Evolutionary conservation across 2,329 filamentous ascomycete genomes (phyloP).

Genomic region (Didymella keratinophila): DNA sequence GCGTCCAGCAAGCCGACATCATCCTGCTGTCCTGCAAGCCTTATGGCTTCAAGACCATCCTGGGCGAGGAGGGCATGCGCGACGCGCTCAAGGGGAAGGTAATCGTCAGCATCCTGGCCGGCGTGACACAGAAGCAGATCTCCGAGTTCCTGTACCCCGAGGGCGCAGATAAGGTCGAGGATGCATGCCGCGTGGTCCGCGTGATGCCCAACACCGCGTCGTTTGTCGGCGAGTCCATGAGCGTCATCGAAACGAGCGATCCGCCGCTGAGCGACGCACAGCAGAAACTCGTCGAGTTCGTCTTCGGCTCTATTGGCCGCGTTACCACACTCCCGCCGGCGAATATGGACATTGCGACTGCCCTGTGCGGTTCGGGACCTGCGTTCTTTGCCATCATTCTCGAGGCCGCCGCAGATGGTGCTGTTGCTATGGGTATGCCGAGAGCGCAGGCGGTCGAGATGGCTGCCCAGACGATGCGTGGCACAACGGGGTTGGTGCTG

Average conservation of each 20-base stretch:
- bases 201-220: constrained; percentile 88
- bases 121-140: constrained; percentile 75
- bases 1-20: constrained; percentile 73
- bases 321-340: constrained; percentile 71
- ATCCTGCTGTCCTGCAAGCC: constrained; percentile 84
- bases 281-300: constrained; percentile 71
- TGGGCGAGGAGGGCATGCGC: constrained; percentile 72
- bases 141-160: constrained; percentile 67
- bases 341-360: constrained; percentile 76
- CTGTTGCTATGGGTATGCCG: constrained; percentile 79
- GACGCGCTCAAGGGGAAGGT: constrained; percentile 80
- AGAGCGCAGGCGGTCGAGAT: constrained; percentile 76
- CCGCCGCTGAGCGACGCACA: constrained; percentile 65
- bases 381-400: constrained; percentile 79
- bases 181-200: constrained; percentile 71
- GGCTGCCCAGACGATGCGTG: constrained; percentile 81
- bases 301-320: constrained; percentile 77
- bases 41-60: constrained; percentile 72
- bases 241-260: constrained; percentile 70
- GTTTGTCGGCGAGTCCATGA: constrained; percentile 82
- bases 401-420: constrained; percentile 78
- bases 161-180: constrained; percentile 53
- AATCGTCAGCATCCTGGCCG: constrained; percentile 81
- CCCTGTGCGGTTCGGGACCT: constrained; percentile 76
- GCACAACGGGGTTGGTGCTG: constrained; percentile 73